These are phyloP conservation scores for Aaosphaeria arxii DNA, from an alignment of 2,329 filamentous ascomycete species.

Conservation along the genomic window DNA sequence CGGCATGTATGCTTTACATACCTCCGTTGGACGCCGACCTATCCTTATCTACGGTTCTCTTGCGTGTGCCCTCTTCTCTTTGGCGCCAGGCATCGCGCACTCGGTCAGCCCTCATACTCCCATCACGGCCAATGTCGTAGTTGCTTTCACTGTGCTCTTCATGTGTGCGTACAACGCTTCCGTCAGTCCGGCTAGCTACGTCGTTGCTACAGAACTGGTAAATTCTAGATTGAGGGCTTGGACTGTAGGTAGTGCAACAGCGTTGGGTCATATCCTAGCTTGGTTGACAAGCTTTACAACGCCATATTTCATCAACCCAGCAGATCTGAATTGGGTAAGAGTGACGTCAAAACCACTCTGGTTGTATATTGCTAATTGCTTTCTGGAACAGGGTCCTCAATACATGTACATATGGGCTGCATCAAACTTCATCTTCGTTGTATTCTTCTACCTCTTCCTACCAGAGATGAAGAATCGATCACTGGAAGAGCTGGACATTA, in stretches of 20 bases:
- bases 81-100: slow-evolving; percentile 7
- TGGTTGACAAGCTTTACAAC: slow-evolving; percentile 31
- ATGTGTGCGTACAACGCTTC: slow-evolving; percentile 28
- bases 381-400: not conserved
- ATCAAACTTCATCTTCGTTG: slow-evolving; percentile 33
- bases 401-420: slow-evolving; percentile 3
- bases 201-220: slow-evolving; percentile 17
- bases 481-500: slow-evolving; percentile 9
- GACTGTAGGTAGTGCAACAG: slow-evolving; percentile 22
- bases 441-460: slow-evolving; percentile 11
- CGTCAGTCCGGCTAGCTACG: slow-evolving; percentile 23
- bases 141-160: slow-evolving; percentile 3
- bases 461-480: slow-evolving; percentile 44
- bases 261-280: no score
- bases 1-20: slow-evolving; percentile 33
- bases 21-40: slow-evolving; percentile 5
- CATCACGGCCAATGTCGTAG: slow-evolving; percentile 4
- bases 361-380: not conserved
- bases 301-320: slow-evolving; percentile 35
- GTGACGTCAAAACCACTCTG: no score
- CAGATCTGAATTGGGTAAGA: slow-evolving; percentile 24
- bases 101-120: not conserved
- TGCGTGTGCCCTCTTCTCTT: slow-evolving; percentile 5
- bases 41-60: slow-evolving; percentile 4
- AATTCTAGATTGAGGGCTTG: slow-evolving; percentile 23